Conservation (phyloP, 169 alveolate genomes). For the Cryptosporidium meleagridis region DNA sequence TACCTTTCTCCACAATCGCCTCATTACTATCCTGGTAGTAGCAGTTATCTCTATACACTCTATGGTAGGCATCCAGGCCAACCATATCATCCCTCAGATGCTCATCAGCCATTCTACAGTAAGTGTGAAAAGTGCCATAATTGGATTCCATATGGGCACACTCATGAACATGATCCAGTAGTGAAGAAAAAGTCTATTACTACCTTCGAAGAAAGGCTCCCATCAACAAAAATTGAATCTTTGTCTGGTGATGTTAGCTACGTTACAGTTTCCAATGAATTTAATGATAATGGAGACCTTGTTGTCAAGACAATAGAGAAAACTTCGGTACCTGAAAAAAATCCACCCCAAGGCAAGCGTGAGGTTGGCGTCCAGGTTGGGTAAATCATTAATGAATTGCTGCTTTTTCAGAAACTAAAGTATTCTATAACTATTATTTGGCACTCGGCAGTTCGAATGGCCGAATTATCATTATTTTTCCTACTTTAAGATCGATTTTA, state of each 20-base stretch:
- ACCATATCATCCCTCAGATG: not conserved
- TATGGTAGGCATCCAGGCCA: not conserved
- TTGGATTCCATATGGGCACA: constrained; percentile 28
- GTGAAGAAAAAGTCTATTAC: not conserved
- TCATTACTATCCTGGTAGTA: not conserved
- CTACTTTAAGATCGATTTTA: too few relatives aligned
- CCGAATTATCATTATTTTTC: too few relatives aligned
- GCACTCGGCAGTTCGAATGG: not conserved
- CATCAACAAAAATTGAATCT: not conserved
- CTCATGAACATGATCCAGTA: not conserved
- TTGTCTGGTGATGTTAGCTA: not conserved
- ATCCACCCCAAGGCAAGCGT: not conserved
- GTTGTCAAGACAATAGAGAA: not conserved
- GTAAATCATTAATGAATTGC: not conserved
- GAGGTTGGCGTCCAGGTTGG: too few relatives aligned
- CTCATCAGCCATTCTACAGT: not conserved
- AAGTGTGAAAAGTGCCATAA: not conserved
- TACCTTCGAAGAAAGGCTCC: not conserved
- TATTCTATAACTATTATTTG: not conserved
- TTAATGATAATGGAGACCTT: not conserved
- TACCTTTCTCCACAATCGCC: constrained; percentile 12
- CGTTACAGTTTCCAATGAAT: not conserved
- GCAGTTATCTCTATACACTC: too few relatives aligned
- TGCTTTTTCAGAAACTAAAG: not conserved
- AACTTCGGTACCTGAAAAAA: not conserved